Base-by-base conservation (phyloP, 805 yeast species). In the Saccharomycopsis guyanensis region DNA sequence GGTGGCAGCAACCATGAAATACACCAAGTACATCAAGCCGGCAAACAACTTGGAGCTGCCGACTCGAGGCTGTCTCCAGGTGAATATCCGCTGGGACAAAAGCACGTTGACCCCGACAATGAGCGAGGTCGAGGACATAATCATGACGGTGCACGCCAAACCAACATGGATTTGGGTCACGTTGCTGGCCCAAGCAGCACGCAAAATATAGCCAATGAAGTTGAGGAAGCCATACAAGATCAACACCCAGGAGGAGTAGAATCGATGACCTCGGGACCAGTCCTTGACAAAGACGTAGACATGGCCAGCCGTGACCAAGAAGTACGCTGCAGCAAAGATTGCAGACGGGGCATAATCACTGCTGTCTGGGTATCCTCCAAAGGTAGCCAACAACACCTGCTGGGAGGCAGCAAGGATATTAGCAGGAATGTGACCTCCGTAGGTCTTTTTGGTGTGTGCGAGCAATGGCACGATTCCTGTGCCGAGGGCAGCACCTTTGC, bases 61-160 rank as follows among this genome's bases (percentile, higher is more conserved):
- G 8, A 79, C 71, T 43, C 75, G 78, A 6, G 91, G 89, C 58
- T 83, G 89, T 59, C 81, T 69, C 85, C 87, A 81, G 3, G 86
- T 80, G 62, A 81, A 80, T 19, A 82, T 65, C 59, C 91, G 73
- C 59, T 82, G 88, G 3, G 86, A 85, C 44, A 83, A 63, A 19
- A 81, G 72, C 60, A 81, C 67, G 57, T 79, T 80, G 56, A 78
- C 68, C 2, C 82, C 71, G 27, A 76, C 75, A 37, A 82, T 57
- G 22, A 77, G 57, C n/a, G 80, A 73, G 15, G 78, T 70, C 2
- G 87, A 78, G 7, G 80, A 64, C 53, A 78, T 70, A 24, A 74
- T 57, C 42, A 82, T 70, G 23, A 80, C 77, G 39, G 71, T 74
- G 2, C 77, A 69, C 2, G 82, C 70, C 42, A 82, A 65, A 32